A percentile compares a stretch with the other conserved stretches of the same genome.
These are phyloP conservation scores for Dianthus caryophyllus DNA, from an alignment of 148 eudicot genomes.

Conservation along the genomic window DNA sequence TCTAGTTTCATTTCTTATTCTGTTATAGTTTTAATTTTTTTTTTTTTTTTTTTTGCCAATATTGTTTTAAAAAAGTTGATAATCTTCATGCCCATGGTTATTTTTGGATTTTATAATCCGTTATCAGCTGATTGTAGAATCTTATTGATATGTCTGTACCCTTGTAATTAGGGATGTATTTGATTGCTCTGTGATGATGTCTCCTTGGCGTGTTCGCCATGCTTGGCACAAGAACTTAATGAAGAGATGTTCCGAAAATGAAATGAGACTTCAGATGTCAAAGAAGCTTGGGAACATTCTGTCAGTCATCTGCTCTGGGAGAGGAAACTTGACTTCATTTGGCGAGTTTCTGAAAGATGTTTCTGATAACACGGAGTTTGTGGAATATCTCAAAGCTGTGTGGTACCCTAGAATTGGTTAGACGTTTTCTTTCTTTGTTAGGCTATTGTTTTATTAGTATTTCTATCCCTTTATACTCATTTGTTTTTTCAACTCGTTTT, in stretches of 20 bases:
- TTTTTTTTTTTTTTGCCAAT: too few relatives aligned
- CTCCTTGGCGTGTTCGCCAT: slow-evolving; percentile 93
- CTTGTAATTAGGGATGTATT: slow-evolving; percentile 72
- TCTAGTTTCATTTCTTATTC: neutral
- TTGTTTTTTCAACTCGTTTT: neutral
- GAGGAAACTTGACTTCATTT: slow-evolving; percentile 42
- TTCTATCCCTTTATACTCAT: neutral
- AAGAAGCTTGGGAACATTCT: slow-evolving; percentile 57
- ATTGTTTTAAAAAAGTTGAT: slow-evolving; percentile 7
- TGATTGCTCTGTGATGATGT: slow-evolving; percentile 80
- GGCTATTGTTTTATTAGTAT: neutral
- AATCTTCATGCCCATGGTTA: neutral
- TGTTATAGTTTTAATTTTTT: too few relatives aligned
- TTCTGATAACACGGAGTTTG: slow-evolving; percentile 51
- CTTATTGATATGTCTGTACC: slow-evolving; percentile 4
- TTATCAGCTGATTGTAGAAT: slow-evolving; percentile 1
- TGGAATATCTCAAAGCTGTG: slow-evolving; percentile 81
- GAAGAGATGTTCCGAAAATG: slow-evolving; percentile 56
- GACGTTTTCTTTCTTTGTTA: slow-evolving; percentile 8
- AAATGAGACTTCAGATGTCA: slow-evolving; percentile 51
- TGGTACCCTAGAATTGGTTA: slow-evolving; percentile 92
- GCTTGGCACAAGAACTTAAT: slow-evolving; percentile 89
- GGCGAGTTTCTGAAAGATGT: slow-evolving; percentile 57
- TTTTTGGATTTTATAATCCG: neutral
- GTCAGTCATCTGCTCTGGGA: slow-evolving; percentile 47